Base-by-base conservation (phyloP, 495 filamentous ascomycete genomes). In the Talaromyces stipitatus region DNA sequence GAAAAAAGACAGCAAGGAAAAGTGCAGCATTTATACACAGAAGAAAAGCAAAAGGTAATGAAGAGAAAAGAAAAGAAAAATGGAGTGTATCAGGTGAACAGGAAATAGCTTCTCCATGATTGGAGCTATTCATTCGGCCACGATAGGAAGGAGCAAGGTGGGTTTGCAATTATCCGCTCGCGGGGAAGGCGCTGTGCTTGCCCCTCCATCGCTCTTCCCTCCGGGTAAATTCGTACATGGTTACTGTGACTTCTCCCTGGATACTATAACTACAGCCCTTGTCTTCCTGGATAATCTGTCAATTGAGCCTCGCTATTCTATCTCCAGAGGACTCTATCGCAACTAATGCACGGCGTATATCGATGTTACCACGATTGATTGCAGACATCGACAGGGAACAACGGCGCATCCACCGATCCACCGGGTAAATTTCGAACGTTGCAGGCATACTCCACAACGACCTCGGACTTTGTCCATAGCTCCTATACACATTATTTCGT, bases 31-130 rank as follows among this genome's bases (percentile, higher is more conserved):
- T 41, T 41, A 41, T 41, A 41, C 36, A 41, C 36, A 41, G 36
- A 7, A 41, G 36, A 41, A 36, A 2, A 36, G n/a, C 3, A 2
- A 36, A 14, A 14, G 6, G 12, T 14, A n/a, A n/a, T 16, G 18
- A 41, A 41, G 18, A 41, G 6, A 41, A 38, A 18, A 18, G 5
- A 41, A 36, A 36, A 36, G 83, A 83, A 2, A 84, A 4, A n/a
- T 36, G 32, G 32, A 36, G 32, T 36, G 14, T 36, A 36, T 36
- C 32, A 36, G 36, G 36, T 41, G 36, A 18, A 16, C 36, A 41
- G n/a, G 18, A 18, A 16, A 16, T 8, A 41, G 36, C 36, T 41
- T 41, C 36, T 16, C 36, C 36, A 41, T 41, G 36, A 41, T 41
- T 41, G 36, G 36, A 41, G 36, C 16, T 41, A 16, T n/a, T 10